phyloP scores from a whole-genome alignment of 108 stramenopile genomes.

The Hondaea fermentalgiana region DNA sequence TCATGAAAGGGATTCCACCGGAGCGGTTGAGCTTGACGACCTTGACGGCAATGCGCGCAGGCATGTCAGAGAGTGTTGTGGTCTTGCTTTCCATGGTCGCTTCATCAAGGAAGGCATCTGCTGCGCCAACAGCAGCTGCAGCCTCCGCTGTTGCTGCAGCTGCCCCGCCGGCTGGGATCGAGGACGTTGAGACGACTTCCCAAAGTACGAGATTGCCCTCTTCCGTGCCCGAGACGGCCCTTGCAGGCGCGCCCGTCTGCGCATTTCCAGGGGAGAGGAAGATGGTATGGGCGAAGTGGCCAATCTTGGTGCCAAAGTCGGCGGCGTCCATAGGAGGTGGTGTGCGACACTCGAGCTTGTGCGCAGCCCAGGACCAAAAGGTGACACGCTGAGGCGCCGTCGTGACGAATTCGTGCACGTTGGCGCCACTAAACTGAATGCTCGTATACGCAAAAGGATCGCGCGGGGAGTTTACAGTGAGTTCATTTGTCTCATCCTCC shows the following conservation, averaged over 20 bases:
- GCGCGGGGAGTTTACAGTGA: not conserved
- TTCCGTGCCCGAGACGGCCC: conserved; percentile 43
- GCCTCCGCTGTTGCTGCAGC: not conserved
- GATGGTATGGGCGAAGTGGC: not conserved
- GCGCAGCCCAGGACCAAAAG: conserved; percentile 48
- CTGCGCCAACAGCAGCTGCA: not conserved
- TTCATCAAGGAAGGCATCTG: not conserved
- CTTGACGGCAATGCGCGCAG: not conserved
- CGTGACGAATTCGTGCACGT: conserved; percentile 36
- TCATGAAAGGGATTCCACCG: conserved; percentile 6
- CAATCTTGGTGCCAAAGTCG: not conserved
- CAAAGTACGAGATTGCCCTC: conserved; percentile 42
- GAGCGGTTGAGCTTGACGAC: not conserved
- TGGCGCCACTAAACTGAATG: conserved; percentile 34
- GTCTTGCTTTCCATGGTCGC: not conserved
- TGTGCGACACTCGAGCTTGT: not conserved
- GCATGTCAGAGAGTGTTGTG: not conserved
- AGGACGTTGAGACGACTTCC: conserved; percentile 10
- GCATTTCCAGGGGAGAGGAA: not conserved
- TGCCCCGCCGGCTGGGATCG: not conserved
- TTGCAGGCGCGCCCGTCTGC: not conserved
- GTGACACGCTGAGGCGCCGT: conserved; percentile 36
- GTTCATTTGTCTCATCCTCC: no score
- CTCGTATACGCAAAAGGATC: not conserved
- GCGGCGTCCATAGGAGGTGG: not conserved